Percentiles rank a stretch among this genome's conserved stretches.
These are phyloP conservation scores for Aureobasidium melanogenum DNA, from an alignment of 2,329 filamentous ascomycete genomes.

Conservation along the genomic window DNA sequence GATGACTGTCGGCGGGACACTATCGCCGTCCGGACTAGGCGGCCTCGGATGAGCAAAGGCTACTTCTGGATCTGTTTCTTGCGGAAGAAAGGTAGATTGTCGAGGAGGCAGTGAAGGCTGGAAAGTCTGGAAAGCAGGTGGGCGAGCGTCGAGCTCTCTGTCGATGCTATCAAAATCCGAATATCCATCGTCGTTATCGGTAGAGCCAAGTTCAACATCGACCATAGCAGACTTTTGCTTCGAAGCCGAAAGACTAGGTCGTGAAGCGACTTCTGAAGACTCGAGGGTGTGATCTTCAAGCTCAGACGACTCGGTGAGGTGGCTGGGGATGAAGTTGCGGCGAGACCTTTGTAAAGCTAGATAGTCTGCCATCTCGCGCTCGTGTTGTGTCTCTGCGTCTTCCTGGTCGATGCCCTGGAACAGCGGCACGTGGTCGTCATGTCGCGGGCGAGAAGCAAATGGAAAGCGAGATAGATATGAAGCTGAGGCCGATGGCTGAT, in stretches of 20 bases:
- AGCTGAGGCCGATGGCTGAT: constrained; percentile 53
- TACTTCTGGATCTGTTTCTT: constrained; percentile 44
- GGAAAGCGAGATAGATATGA: constrained; percentile 68
- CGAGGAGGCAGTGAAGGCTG: constrained; percentile 27
- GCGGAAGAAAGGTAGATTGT: constrained; percentile 35
- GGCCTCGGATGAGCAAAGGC: constrained; percentile 36
- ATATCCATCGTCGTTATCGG: constrained; percentile 38
- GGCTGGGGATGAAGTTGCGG: constrained; percentile 75
- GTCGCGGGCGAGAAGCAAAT: constrained; percentile 67
- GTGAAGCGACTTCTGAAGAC: not conserved
- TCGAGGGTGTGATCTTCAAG: constrained; percentile 56
- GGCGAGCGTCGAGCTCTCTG: constrained; percentile 35
- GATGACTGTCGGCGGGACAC: constrained; percentile 49
- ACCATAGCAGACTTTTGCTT: constrained; percentile 64
- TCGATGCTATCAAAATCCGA: constrained; percentile 29
- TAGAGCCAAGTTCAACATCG: constrained; percentile 73
- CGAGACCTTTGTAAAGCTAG: constrained; percentile 86
- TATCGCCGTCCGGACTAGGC: constrained; percentile 42
- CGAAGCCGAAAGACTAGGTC: constrained; percentile 16
- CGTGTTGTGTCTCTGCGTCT: constrained; percentile 84
- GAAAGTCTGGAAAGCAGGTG: constrained; percentile 43
- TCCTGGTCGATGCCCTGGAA: constrained; percentile 94
- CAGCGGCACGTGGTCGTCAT: constrained; percentile 65
- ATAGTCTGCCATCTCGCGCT: constrained; percentile 86
- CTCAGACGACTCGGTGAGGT: constrained; percentile 77